These are phyloP conservation scores for Neurospora terricola DNA, from an alignment of 495 filamentous ascomycete genomes.

Conservation along the genomic window DNA sequence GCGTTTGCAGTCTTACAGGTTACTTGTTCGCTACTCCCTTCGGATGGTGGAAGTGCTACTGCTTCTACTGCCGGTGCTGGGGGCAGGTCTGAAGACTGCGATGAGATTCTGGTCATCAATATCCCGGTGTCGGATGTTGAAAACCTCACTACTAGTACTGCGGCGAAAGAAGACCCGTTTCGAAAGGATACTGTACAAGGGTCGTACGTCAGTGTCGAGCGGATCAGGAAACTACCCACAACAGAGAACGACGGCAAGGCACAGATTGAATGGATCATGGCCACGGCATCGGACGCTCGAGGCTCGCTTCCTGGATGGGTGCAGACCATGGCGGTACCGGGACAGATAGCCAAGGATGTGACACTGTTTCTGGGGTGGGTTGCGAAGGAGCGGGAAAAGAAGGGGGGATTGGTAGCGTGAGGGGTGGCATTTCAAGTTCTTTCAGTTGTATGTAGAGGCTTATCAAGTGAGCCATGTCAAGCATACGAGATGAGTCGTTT, in stretches of 20 bases:
- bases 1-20: slow-evolving; percentile 46
- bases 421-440: neutral
- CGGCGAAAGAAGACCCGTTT: slow-evolving; percentile 8
- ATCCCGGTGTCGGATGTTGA: slow-evolving; percentile 38
- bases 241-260: slow-evolving; percentile 2
- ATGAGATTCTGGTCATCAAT: slow-evolving; percentile 44
- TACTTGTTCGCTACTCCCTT: slow-evolving; percentile 13
- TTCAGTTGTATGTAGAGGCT: neutral
- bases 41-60: neutral
- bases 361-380: slow-evolving; percentile 57
- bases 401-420: neutral
- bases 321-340: slow-evolving; percentile 55
- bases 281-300: slow-evolving; percentile 58
- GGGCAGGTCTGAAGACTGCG: slow-evolving; percentile 8
- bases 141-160: slow-evolving; percentile 11
- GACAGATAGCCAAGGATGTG: slow-evolving; percentile 62
- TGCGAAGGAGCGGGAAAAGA: slow-evolving; percentile 25
- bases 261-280: slow-evolving; percentile 57
- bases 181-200: slow-evolving; percentile 36
- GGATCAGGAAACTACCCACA: slow-evolving; percentile 29
- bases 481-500: neutral
- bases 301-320: slow-evolving; percentile 58
- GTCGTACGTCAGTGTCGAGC: slow-evolving; percentile 53
- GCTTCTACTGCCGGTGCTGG: neutral
- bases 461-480: neutral